phyloP scores from a whole-genome alignment of 1,284 basidiomycete species.

The Tausonia pullulans region DNA sequence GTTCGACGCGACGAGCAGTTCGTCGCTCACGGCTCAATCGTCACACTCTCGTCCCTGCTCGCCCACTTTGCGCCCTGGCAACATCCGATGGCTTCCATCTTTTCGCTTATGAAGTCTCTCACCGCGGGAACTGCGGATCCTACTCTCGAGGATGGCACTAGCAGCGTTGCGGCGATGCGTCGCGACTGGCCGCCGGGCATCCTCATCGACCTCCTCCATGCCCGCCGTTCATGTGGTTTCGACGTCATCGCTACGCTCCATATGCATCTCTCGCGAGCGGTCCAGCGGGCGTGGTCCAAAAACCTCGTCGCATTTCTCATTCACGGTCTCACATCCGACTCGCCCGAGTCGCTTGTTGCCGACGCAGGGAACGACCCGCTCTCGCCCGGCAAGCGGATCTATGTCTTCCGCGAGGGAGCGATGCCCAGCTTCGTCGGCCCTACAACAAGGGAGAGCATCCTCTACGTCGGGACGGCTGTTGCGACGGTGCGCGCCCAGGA shows the following conservation, averaged over 20 bases:
- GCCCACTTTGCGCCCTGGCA: constrained; percentile 76
- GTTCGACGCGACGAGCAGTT: constrained; percentile 55
- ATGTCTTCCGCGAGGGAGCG: constrained; percentile 45
- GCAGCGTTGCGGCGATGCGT: not conserved
- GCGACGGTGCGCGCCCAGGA: constrained; percentile 61
- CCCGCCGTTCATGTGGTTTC: constrained; percentile 60
- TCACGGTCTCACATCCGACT: constrained; percentile 57
- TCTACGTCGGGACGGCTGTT: constrained; percentile 76
- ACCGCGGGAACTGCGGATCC: constrained; percentile 30
- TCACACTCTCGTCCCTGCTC: constrained; percentile 66
- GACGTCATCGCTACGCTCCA: constrained; percentile 60
- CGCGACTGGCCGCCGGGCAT: constrained; percentile 54
- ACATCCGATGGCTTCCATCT: constrained; percentile 59
- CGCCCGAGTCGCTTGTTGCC: constrained; percentile 43
- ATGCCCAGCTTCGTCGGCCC: constrained; percentile 61
- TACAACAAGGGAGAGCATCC: constrained; percentile 63
- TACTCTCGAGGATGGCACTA: not conserved
- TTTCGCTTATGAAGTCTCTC: constrained; percentile 50
- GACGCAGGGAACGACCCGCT: constrained; percentile 39
- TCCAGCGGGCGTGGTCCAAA: constrained; percentile 66
- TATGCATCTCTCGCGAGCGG: constrained; percentile 50
- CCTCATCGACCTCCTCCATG: constrained; percentile 60
- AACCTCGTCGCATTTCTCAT: constrained; percentile 66
- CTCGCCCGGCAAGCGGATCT: constrained; percentile 26
- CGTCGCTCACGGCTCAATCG: constrained; percentile 62